Conservation (phyloP, 305 asterid genomes). For the Fraxinus albicans region DNA sequence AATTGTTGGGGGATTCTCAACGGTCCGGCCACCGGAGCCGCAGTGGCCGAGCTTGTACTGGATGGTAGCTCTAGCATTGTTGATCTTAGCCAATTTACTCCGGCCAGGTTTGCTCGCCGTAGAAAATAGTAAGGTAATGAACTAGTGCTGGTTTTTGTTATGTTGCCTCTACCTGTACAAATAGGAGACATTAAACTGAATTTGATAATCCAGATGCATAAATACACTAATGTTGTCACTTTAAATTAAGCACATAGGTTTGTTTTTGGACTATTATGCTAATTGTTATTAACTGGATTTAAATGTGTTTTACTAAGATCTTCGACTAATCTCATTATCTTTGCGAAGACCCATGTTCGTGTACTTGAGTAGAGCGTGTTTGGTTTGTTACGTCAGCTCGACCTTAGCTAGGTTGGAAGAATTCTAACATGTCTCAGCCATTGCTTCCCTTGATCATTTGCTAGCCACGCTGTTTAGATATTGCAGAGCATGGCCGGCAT, state of each 20-base stretch:
- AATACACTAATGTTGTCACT: neutral
- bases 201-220: neutral
- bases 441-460: neutral
- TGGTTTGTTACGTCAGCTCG: neutral
- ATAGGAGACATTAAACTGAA: neutral
- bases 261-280: neutral
- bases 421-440: neutral
- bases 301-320: neutral
- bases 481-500: neutral
- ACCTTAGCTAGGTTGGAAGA: neutral
- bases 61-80: slow-evolving; percentile 56
- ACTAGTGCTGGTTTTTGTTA: neutral
- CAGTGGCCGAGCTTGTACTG: slow-evolving; percentile 72
- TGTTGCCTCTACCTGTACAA: neutral
- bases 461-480: neutral
- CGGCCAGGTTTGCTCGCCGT: slow-evolving; percentile 47
- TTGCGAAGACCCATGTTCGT: neutral
- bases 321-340: neutral
- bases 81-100: slow-evolving; percentile 61
- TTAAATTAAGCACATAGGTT: neutral
- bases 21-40: slow-evolving; percentile 93
- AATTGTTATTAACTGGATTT: neutral
- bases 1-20: slow-evolving; percentile 95
- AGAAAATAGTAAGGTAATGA: slow-evolving; percentile 18
- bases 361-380: neutral